phyloP scores from a whole-genome alignment of 1,284 basidiomycete species.

The Apiotrichum akiyoshidainum region DNA sequence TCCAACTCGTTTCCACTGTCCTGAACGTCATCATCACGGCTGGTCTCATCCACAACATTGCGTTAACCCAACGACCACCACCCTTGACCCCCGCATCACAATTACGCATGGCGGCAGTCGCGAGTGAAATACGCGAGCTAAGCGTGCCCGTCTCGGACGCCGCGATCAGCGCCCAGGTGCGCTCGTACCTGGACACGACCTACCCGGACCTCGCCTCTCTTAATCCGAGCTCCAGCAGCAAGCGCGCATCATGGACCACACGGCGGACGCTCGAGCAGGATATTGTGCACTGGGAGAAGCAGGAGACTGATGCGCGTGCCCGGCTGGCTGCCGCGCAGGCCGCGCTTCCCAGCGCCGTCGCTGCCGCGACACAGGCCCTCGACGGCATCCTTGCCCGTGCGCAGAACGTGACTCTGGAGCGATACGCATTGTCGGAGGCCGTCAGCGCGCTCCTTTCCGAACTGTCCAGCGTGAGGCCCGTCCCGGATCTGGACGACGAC shows the following conservation, averaged over 20 bases:
- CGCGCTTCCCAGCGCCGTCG: constrained; percentile 32
- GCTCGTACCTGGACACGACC: constrained; percentile 31
- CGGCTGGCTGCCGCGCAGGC: constrained; percentile 31
- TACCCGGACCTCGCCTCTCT: constrained; percentile 34
- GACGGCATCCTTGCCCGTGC: constrained; percentile 57
- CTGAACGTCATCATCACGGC: not conserved
- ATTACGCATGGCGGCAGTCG: not conserved
- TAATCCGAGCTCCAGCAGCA: constrained; percentile 5
- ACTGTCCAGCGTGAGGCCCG: constrained; percentile 18
- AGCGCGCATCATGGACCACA: constrained; percentile 1
- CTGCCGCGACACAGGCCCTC: constrained; percentile 29
- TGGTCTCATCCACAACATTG: not conserved
- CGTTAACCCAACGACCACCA: not conserved
- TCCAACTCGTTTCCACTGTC: not conserved
- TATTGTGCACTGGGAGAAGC: constrained; percentile 37
- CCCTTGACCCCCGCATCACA: not conserved
- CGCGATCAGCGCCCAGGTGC: constrained; percentile 20
- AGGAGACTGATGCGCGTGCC: constrained; percentile 18
- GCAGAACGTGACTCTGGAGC: constrained; percentile 67
- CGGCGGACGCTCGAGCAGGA: constrained; percentile 32
- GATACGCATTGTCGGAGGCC: constrained; percentile 58
- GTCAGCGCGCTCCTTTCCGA: constrained; percentile 35
- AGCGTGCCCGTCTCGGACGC: constrained; percentile 13
- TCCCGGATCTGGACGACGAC: constrained; percentile 1
- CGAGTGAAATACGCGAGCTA: constrained; percentile 8